A percentile compares a stretch with the other conserved stretches of the same genome.
phyloP scores from a whole-genome alignment of 2,329 filamentous ascomycete genomes.

The Geoglossum cookeanum region DNA sequence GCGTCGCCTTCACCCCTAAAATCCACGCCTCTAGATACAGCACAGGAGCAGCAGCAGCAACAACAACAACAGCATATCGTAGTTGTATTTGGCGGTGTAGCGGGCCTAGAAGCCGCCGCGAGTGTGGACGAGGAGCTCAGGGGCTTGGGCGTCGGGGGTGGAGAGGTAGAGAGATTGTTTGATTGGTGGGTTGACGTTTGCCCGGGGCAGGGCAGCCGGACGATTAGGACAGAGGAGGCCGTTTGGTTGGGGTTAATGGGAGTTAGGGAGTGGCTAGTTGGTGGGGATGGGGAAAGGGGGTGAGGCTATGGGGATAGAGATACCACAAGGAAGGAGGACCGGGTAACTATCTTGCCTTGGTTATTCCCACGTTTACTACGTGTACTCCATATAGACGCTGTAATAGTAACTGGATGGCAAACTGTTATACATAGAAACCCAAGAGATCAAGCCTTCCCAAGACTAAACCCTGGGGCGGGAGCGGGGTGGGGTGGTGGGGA shows the following conservation, averaged over 20 bases:
- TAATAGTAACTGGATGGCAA: too few species aligned
- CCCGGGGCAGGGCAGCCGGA: conserved; percentile 62
- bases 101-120: conserved; percentile 59
- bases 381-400: too few species aligned
- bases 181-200: conserved; percentile 72
- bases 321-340: too few species aligned
- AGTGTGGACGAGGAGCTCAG: conserved; percentile 37
- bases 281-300: background rate
- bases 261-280: conserved; percentile 34
- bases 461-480: too few species aligned
- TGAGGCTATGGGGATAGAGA: too few species aligned
- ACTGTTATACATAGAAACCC: too few species aligned
- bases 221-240: conserved; percentile 69
- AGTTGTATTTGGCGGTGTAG: conserved; percentile 63
- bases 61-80: conserved; percentile 49
- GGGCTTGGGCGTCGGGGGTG: conserved; percentile 37
- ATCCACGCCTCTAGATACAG: background rate
- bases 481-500: too few species aligned
- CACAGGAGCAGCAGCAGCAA: conserved; percentile 8
- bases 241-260: conserved; percentile 57
- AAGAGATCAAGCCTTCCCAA: too few species aligned
- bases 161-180: conserved; percentile 51
- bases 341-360: too few species aligned
- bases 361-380: too few species aligned
- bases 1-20: too few species aligned